Conservation (phyloP, 148 eudicot genomes). For the Talinum fruticosum region DNA sequence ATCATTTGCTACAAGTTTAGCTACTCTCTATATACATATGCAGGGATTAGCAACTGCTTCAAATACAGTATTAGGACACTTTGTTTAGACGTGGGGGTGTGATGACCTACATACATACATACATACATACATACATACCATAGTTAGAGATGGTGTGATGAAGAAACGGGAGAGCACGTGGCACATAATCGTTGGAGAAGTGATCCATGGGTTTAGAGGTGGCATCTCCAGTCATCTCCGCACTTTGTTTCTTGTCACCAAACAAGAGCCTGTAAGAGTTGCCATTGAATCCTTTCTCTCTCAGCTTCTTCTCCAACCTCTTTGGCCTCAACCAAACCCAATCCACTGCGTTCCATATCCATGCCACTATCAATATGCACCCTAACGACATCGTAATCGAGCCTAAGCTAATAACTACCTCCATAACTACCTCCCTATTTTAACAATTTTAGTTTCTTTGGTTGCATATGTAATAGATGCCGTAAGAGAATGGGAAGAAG, state of each 20-base stretch:
- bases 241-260: constrained; percentile 37
- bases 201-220: constrained; percentile 30
- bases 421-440: neutral
- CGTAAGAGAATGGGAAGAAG: neutral
- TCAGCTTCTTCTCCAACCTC: constrained; percentile 34
- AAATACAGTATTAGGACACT: too few species aligned
- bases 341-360: constrained; percentile 28
- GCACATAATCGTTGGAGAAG: constrained; percentile 21
- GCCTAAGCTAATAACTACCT: neutral
- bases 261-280: constrained; percentile 37
- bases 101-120: too few species aligned
- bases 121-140: constrained; percentile 27
- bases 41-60: too few species aligned
- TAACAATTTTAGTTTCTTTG: too few species aligned
- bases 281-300: constrained; percentile 42
- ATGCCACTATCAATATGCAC: constrained; percentile 7
- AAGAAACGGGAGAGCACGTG: constrained; percentile 28
- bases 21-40: too few species aligned
- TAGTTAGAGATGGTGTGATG: constrained; percentile 25
- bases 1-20: too few species aligned
- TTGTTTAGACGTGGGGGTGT: too few species aligned
- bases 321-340: constrained; percentile 57
- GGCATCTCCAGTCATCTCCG: constrained; percentile 24
- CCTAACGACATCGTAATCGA: constrained; percentile 15
- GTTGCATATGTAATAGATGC: neutral